Evolutionary conservation across 192 early-diverging fungal genomes (phyloP), one percentile per base, ranked within the genome.

Genomic region (Coemansia biformis): DNA sequence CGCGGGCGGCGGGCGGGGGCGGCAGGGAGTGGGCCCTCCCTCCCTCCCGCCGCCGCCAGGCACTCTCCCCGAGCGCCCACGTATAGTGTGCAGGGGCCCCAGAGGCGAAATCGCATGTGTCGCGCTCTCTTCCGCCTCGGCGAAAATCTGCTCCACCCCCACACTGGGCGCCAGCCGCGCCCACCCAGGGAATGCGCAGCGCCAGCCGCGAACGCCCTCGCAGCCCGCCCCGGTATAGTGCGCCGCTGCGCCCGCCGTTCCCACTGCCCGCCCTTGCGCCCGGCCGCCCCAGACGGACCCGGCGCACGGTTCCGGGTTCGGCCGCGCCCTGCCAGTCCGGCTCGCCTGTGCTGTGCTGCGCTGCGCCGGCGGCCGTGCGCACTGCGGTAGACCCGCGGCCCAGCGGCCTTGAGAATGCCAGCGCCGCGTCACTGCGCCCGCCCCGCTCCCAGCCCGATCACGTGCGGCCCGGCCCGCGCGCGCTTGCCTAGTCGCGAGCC

Each of bases 31-130:
- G 24, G 3, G 3, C 24, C 24, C 24, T 26, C 24, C 24, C 24
- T 26, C 24, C 24, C 24, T 26, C 3, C n/a, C 24, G 24, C 24
- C 14, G n/a, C n/a, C 13, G 24, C 39, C 39, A 5, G 22, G 33
- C 52, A 63, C 59, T 63, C 59, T 63, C 59, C 39, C 19, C 42
- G 46, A 12, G 29, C 18, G 17, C 36, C 3, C 2, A 41, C n/a
- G 59, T 63, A 63, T 63, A 63, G 59, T 61, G 51, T 46, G 39
- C 49, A 46, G 41, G 41, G 49, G n/a, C 4, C 14, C 16, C 39
- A 34, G 34, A 37, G 18, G 41, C 16, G 45, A n/a, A 47, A 46
- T 34, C 47, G 28, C 24, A 51, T 51, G 48, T 51, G 36, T 18
- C 15, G 17, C 16, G 33, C 34, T 55, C 44, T 47, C 31, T 41